Base-by-base conservation (phyloP, 2,329 filamentous ascomycete species). In the Didymellaceae sp. region DNA sequence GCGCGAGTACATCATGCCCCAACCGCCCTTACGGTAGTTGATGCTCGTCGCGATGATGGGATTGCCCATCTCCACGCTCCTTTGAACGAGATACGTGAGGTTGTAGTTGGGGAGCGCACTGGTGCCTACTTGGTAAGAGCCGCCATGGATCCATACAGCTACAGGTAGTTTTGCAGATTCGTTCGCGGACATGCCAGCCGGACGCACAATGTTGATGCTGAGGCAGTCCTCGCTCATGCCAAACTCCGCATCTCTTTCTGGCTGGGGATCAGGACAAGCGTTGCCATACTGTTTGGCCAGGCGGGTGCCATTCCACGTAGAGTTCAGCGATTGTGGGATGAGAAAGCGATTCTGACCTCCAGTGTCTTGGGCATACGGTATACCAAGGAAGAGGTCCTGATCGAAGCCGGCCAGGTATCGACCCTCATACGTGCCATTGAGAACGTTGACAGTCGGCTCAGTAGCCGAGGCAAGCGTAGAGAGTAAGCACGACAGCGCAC, bases 1-100 rank as follows among this genome's bases (percentile, higher is more conserved):
- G 17, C 61, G 54, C 2, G 80, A 85, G 8, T 83, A 80, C 21
- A 90, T 70, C 71, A 93, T 91, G 0, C 89, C 89, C 63, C 90
- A 80, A 5, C 83, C 81, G 2, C 85, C 84, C 39, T 89, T 78
- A 8, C 87, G 80, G 41, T 74, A 74, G 49, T 74, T 74, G 57
- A 71, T 73, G 16, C 68, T 71, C 8, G 67, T 61, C 6, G 59
- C 71, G 39, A 74, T 64, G 22, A 74, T 70, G 2, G 70, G 70
- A 26, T 72, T 62, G 7, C 68, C 70, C 26, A 73, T 66, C 11
- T 68, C 68, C n/a, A 72, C 67, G 41, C 63, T 67, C 28, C 77
- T 74, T 43, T 78, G 66, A 6, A 88, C 82, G 37, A 87, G 79
- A 51, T 80, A 82, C 11, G 80, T 82, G 50, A 86, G 74, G 60